Evolutionary conservation across 768 basidiomycete species (phyloP).

Genomic region (Phylloporus sp.): DNA sequence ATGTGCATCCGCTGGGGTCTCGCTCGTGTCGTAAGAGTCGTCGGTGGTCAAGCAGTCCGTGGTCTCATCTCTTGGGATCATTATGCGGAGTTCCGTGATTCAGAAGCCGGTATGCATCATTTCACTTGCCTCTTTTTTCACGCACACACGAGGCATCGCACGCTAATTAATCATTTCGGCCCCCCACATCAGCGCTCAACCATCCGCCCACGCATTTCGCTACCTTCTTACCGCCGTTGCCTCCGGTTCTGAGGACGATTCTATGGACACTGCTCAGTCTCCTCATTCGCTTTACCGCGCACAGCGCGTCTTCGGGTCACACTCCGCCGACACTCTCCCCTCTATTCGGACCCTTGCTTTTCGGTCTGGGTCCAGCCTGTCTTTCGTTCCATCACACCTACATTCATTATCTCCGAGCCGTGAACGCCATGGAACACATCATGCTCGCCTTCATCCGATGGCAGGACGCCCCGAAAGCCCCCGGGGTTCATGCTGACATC

Average conservation of each 20-base stretch:
- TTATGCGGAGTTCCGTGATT: conserved; percentile 75
- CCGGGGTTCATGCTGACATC: conserved; percentile 24
- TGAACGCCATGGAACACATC: conserved; percentile 88
- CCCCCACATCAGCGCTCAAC: conserved; percentile 38
- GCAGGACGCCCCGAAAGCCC: conserved; percentile 53
- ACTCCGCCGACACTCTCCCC: conserved; percentile 88
- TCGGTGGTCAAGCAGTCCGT: conserved; percentile 66
- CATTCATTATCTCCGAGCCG: conserved; percentile 69
- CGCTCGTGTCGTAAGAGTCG: conserved; percentile 67
- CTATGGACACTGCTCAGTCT: conserved; percentile 73
- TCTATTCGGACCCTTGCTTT: conserved; percentile 84
- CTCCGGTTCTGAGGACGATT: conserved; percentile 52
- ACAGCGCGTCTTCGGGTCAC: conserved; percentile 81
- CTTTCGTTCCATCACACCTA: conserved; percentile 56
- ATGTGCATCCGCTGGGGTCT: conserved; percentile 94
- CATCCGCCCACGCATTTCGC: conserved; percentile 74
- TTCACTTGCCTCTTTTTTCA: conserved; percentile 20
- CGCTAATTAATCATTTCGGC: conserved; percentile 20
- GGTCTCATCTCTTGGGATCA: conserved; percentile 83
- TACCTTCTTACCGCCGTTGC: conserved; percentile 54
- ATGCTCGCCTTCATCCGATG: conserved; percentile 86
- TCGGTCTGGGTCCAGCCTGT: conserved; percentile 62
- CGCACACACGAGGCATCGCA: conserved; percentile 17
- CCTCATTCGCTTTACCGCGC: conserved; percentile 74
- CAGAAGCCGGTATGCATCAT: conserved; percentile 67